Percentiles rank a stretch among this genome's conserved stretches.
phyloP scores from a whole-genome alignment of 495 filamentous ascomycete genomes.

The Venustampulla echinocandica region DNA sequence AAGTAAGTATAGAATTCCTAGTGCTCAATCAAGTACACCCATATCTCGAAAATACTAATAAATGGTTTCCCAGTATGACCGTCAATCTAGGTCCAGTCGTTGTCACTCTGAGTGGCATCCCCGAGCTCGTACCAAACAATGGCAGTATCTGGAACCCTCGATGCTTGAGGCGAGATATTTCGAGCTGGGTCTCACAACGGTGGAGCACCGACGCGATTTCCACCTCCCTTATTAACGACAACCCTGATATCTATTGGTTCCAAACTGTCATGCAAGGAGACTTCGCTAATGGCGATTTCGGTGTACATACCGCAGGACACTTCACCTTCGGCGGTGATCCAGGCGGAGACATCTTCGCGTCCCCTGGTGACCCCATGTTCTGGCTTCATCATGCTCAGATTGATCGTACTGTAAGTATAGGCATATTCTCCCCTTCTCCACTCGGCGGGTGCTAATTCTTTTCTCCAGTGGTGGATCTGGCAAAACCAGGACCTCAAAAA shows the following conservation, averaged over 20 bases:
- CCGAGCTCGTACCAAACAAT: slow-evolving; percentile 22
- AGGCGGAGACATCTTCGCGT: slow-evolving; percentile 43
- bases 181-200: slow-evolving; percentile 25
- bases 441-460: too few species aligned
- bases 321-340: slow-evolving; percentile 22
- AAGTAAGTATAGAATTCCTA: slow-evolving; percentile 5
- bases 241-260: slow-evolving; percentile 13
- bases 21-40: slow-evolving; percentile 5
- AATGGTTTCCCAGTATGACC: too few species aligned
- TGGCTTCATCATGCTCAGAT: slow-evolving; percentile 35
- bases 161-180: slow-evolving; percentile 61
- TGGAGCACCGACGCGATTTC: slow-evolving; percentile 5
- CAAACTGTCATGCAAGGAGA: slow-evolving; percentile 21
- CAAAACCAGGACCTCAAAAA: slow-evolving; percentile 48
- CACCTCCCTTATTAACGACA: slow-evolving; percentile 24
- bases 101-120: slow-evolving; percentile 19
- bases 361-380: slow-evolving; percentile 59
- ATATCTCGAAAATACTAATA: slow-evolving; percentile 21
- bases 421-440: too few species aligned
- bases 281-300: slow-evolving; percentile 39
- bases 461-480: slow-evolving; percentile 24
- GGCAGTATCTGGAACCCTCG: slow-evolving; percentile 44
- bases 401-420: slow-evolving; percentile 14
- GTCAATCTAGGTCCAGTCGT: slow-evolving; percentile 45
- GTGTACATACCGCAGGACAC: slow-evolving; percentile 32